Evolutionary conservation across 2,329 filamentous ascomycete genomes (phyloP).

Genomic region (Kalmusia sp.): DNA sequence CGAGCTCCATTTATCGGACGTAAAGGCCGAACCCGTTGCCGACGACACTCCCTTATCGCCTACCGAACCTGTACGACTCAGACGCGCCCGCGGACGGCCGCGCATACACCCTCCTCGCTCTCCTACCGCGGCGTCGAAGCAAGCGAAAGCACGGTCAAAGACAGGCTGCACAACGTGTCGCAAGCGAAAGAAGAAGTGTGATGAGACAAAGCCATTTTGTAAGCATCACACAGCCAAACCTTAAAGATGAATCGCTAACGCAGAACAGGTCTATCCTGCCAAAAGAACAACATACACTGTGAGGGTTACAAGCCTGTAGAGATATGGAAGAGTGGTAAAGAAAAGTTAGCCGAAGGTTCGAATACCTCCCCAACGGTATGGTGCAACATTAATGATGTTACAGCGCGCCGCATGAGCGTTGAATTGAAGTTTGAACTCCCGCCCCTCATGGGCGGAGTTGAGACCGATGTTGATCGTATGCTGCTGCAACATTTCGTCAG

Average conservation of each 20-base stretch:
- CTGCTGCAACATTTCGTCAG: conserved; percentile 86
- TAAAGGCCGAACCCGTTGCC: conserved; percentile 41
- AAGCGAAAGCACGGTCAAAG: conserved; percentile 75
- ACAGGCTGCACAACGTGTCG: conserved; percentile 66
- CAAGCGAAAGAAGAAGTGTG: conserved; percentile 67
- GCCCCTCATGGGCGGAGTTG: conserved; percentile 78
- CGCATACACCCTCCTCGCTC: conserved; percentile 77
- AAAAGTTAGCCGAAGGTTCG: conserved; percentile 71
- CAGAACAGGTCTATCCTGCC: conserved; percentile 76
- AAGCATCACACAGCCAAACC: conserved; percentile 16
- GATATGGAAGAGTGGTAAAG: conserved; percentile 85
- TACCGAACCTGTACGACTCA: conserved; percentile 44
- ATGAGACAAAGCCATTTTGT: conserved; percentile 57
- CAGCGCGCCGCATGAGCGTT: conserved; percentile 42
- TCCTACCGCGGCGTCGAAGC: conserved; percentile 68
- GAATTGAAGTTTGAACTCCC: conserved; percentile 57
- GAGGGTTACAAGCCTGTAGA: conserved; percentile 89
- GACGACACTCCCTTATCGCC: conserved; percentile 43
- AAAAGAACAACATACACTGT: conserved; percentile 91
- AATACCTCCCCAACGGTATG: not conserved
- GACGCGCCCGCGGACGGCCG: conserved; percentile 72
- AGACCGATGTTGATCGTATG: conserved; percentile 78
- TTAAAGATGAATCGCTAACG: conserved; percentile 26
- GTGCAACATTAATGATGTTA: conserved; percentile 22
- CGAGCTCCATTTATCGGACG: conserved; percentile 51